Evolutionary conservation across 805 yeast species (phyloP), one percentile per base, ranked within the genome.

Genomic region (Hanseniaspora lindneri): DNA sequence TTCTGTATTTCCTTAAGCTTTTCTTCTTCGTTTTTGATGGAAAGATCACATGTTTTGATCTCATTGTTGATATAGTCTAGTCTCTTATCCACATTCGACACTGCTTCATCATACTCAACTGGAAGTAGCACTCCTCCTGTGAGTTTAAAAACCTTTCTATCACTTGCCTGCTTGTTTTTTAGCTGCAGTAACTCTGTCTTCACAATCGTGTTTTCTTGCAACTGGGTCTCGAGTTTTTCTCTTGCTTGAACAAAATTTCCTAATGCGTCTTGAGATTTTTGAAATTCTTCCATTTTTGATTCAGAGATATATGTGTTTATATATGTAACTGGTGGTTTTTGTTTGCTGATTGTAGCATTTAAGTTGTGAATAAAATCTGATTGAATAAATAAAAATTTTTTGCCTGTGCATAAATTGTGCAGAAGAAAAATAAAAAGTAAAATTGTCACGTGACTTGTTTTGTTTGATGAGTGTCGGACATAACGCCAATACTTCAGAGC

Each of bases 121-220:
- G 96, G 96, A 53, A 94, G 70, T 52, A 92, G 70, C 3, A 89
- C 87, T 6, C 95, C 94, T 1, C 98, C 98, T 23, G 89, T 83
- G 54, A 88, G 72, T 65, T 92, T 92, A 67, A 76, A 92, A 23
- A 92, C 78, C 56, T 83, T 83, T 14, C 94, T 72, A 33, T 76
- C 82, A 37, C 21, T 19, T 16, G 30, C 35, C 17, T 41, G 24
- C 24, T 48, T 48, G 30, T 77, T 83, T 49, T 75, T 74, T 50
- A 83, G 67, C 39, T 66, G 56, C 25, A 73, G 75, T 57, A 92
- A 83, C 65, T 92, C 98, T 50, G 75, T 79, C 54, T 79, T 72
- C 14, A 92, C 98, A 43, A 92, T 88, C 57, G 79, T 79, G 63
- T 88, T 88, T 63, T 92, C 99, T 64, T 92, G 98, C 56, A 71